Percentiles rank a stretch among this genome's conserved stretches.
phyloP scores from a whole-genome alignment of 2,329 filamentous ascomycete species.

The Aspergillus texensis region DNA sequence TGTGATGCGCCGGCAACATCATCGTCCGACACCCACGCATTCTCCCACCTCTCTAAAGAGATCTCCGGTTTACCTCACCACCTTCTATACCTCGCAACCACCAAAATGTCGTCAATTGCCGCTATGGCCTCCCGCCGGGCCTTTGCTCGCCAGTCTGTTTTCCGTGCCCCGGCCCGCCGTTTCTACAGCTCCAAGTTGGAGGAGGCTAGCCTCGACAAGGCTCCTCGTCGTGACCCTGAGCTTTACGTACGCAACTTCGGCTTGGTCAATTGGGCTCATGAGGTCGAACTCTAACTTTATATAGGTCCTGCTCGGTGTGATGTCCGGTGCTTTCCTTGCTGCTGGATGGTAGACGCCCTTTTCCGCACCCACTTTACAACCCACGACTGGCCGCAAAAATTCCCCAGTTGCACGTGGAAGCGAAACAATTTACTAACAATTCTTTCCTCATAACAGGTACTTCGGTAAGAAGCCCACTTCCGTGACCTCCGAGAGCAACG shows the following conservation, averaged over 20 bases:
- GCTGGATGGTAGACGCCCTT: slow-evolving; percentile 67
- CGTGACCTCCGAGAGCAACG: slow-evolving; percentile 76
- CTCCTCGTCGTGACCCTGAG: slow-evolving; percentile 71
- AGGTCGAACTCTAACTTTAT: slow-evolving; percentile 21
- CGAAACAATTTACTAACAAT: slow-evolving; percentile 4
- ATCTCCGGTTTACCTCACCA: slow-evolving; percentile 10
- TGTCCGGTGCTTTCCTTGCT: slow-evolving; percentile 83
- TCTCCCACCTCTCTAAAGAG: slow-evolving; percentile 30
- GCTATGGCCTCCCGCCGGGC: slow-evolving; percentile 45
- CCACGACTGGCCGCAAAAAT: slow-evolving; percentile 11
- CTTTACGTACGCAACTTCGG: slow-evolving; percentile 64
- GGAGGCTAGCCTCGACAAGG: slow-evolving; percentile 60
- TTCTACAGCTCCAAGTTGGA: slow-evolving; percentile 48
- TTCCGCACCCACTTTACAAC: slow-evolving; percentile 9
- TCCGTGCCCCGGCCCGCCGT: slow-evolving; percentile 46
- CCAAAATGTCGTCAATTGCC: slow-evolving; percentile 47
- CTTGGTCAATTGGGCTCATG: slow-evolving; percentile 13
- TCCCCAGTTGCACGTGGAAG: slow-evolving; percentile 4
- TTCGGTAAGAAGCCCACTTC: slow-evolving; percentile 82
- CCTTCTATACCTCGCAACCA: slow-evolving; percentile 22
- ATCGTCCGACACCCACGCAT: slow-evolving; percentile 34
- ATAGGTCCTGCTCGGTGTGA: slow-evolving; percentile 87
- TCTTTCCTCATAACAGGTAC: slow-evolving; percentile 36
- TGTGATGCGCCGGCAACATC: slow-evolving; percentile 36
- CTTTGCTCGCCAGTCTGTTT: slow-evolving; percentile 41